phyloP scores from a whole-genome alignment of 208 protist species.

The Wallacemonas collosoma region DNA sequence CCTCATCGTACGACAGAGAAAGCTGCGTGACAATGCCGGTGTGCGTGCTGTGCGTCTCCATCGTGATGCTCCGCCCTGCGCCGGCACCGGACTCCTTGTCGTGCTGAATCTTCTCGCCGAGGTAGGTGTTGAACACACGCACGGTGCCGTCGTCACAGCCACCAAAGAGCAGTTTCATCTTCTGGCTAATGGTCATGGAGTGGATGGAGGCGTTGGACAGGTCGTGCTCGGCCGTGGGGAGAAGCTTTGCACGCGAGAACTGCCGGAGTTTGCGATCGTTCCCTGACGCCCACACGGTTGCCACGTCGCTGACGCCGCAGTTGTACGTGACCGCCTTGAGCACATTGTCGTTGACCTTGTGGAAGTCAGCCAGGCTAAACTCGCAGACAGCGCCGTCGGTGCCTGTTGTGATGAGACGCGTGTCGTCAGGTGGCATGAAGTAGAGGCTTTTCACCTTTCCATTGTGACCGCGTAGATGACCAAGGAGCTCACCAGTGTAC shows the following conservation, averaged over 20 bases:
- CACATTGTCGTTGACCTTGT: constrained; percentile 92
- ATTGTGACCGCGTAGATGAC: constrained; percentile 95
- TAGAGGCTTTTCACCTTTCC: constrained; percentile 90
- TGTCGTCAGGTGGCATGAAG: constrained; percentile 93
- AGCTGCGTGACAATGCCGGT: constrained; percentile 83
- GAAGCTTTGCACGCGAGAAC: constrained; percentile 72
- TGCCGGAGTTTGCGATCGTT: constrained; percentile 94
- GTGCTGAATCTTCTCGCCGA: constrained; percentile 73
- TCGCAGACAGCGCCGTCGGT: constrained; percentile 96
- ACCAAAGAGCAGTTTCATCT: constrained; percentile 93
- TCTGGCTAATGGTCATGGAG: constrained; percentile 85
- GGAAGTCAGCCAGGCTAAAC: constrained; percentile 93
- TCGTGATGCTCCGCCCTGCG: constrained; percentile 58
- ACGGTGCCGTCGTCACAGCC: constrained; percentile 94
- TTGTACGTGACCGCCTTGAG: constrained; percentile 94
- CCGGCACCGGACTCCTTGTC: constrained; percentile 33
- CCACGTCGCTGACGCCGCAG: constrained; percentile 76
- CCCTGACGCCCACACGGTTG: constrained; percentile 92
- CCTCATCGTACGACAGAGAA: constrained; percentile 91
- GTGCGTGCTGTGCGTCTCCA: constrained; percentile 88
- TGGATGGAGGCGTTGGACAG: constrained; percentile 71
- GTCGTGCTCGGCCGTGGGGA: constrained; percentile 69
- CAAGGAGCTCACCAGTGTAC: constrained; percentile 95
- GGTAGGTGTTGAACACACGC: constrained; percentile 90
- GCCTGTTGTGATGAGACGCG: constrained; percentile 88